Evolutionary conservation across 495 filamentous ascomycete species (phyloP).

Genomic region (Jackrogersella multiformis): DNA sequence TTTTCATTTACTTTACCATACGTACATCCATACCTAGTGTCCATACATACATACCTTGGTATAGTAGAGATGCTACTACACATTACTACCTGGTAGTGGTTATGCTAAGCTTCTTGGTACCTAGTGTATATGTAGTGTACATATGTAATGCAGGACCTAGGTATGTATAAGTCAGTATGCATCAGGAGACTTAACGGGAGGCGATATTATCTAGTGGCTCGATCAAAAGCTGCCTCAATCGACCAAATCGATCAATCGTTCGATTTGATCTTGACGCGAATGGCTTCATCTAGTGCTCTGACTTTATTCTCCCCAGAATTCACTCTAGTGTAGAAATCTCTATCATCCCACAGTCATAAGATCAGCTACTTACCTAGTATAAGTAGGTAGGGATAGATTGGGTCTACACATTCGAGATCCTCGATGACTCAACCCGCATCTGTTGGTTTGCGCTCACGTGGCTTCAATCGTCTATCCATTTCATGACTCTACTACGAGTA

Average conservation of each 20-base stretch:
- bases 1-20: neutral
- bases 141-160: neutral
- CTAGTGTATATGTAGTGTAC: too few relatives aligned
- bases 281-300: constrained; percentile 32
- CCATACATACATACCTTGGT: neutral
- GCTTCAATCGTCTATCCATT: constrained; percentile 14
- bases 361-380: neutral
- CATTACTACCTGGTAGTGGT: constrained; percentile 4
- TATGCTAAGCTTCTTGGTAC: too few relatives aligned
- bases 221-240: constrained; percentile 29
- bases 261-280: constrained; percentile 29
- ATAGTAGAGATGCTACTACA: constrained; percentile 3
- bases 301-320: constrained; percentile 11
- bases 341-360: constrained; percentile 36
- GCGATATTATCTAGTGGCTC: constrained; percentile 27
- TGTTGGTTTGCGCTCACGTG: constrained; percentile 10
- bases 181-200: constrained; percentile 33
- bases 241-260: constrained; percentile 28
- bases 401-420: constrained; percentile 12
- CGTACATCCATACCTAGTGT: neutral
- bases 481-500: neutral
- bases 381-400: too few relatives aligned
- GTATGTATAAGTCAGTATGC: constrained; percentile 3
- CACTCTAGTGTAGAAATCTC: neutral
- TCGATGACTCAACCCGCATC: constrained; percentile 3